Percentiles rank a stretch among this genome's conserved stretches.
phyloP scores from a whole-genome alignment of 139 green algal species.

The Coccomyxa sp. region DNA sequence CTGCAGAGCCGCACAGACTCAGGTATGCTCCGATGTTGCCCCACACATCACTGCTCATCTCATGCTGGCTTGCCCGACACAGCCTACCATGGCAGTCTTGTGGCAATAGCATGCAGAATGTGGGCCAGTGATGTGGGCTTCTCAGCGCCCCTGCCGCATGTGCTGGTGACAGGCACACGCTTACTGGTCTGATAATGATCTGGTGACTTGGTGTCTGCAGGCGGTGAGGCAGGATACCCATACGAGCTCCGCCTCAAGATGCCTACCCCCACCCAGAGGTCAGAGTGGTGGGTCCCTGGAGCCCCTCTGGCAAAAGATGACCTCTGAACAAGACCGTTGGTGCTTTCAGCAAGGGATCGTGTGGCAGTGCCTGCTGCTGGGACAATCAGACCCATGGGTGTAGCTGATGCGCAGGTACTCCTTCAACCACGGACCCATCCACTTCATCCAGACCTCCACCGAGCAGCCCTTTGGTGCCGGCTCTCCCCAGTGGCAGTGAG shows the following conservation, averaged over 20 bases:
- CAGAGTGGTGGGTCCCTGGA: neutral
- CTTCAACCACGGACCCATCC: slow-evolving; percentile 55
- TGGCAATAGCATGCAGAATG: neutral
- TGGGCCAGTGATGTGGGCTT: neutral
- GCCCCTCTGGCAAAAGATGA: neutral
- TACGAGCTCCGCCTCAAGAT: slow-evolving; percentile 44
- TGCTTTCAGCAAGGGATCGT: neutral
- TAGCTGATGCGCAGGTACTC: slow-evolving; percentile 37
- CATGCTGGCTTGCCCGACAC: too few species aligned
- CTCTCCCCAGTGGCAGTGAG: slow-evolving; percentile 22
- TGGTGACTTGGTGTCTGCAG: slow-evolving; percentile 12
- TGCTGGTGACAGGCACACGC: neutral
- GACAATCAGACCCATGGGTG: neutral
- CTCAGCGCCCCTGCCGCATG: neutral
- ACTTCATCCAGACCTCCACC: slow-evolving; percentile 60
- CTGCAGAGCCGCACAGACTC: slow-evolving; percentile 11
- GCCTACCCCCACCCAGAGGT: slow-evolving; percentile 19
- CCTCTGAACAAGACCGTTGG: neutral
- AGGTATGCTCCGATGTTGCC: neutral
- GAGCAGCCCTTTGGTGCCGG: slow-evolving; percentile 49
- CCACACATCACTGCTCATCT: too few species aligned
- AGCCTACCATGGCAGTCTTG: too few species aligned
- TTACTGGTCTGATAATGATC: neutral
- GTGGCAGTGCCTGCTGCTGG: neutral
- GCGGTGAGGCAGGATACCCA: slow-evolving; percentile 9